Evolutionary conservation across 1,139 yeast species (phyloP).

Genomic region (Pneumocystis carinii): DNA sequence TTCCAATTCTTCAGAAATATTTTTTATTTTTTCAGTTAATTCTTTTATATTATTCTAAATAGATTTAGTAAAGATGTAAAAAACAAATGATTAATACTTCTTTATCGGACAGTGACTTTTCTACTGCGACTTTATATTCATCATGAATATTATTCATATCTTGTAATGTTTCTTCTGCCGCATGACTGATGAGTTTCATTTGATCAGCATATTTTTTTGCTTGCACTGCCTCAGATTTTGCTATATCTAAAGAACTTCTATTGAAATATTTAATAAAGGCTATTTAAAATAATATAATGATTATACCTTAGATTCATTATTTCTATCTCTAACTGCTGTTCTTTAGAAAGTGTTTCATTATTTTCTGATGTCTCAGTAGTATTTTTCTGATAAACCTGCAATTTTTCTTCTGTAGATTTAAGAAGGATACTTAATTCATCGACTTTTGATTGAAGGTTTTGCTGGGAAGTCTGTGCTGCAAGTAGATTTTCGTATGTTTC

Average conservation of each 20-base stretch:
- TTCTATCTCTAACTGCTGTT: conserved; percentile 20
- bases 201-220: conserved; percentile 36
- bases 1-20: conserved; percentile 20
- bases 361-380: conserved; percentile 17
- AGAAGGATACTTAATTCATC: conserved; percentile 25
- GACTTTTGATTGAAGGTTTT: conserved; percentile 14
- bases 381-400: conserved; percentile 22
- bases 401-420: conserved; percentile 26
- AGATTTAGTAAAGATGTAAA: conserved; percentile 16
- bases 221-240: conserved; percentile 34
- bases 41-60: conserved; percentile 16
- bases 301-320: conserved; percentile 22
- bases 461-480: conserved; percentile 29
- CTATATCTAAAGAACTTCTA: conserved; percentile 28
- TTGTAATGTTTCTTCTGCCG: conserved; percentile 37
- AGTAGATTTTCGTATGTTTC: conserved; percentile 30
- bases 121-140: conserved; percentile 29
- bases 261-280: background rate
- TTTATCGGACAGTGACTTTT: conserved; percentile 28
- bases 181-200: conserved; percentile 34
- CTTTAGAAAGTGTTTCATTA: conserved; percentile 17
- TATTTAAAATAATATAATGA: background rate
- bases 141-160: conserved; percentile 32
- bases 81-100: conserved; percentile 22
- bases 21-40: conserved; percentile 5